Base-by-base conservation (phyloP, 495 filamentous ascomycete species). In the Cryomyces minteri region DNA sequence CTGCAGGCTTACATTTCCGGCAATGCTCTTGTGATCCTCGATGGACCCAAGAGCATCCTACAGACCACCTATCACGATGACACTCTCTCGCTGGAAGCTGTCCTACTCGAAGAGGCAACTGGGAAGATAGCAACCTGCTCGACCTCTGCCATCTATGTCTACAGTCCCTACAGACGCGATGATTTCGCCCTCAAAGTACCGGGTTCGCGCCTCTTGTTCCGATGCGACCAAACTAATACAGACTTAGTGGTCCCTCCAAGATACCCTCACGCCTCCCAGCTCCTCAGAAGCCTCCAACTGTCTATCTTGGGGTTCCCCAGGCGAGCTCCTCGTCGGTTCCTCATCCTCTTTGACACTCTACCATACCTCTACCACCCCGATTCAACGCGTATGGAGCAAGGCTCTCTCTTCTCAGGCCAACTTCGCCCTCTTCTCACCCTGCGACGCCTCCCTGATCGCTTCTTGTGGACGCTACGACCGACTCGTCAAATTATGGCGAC, bases 1-100 rank as follows among this genome's bases (percentile, higher is more conserved):
- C n/a, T 43, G 37, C 46, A 93, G 85, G 74, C 74, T 50, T 96
- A 95, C 61, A 82, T 95, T 45, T 88, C 83, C 47, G 88, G 88
- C 49, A 83, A 80, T 62, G 81, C 84, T 44, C 70, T 95, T 48
- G 71, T 87, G 40, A 79, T 95, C 56, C 79, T 96, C 56, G 70
- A 71, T 59, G 77, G 75, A 38, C 76, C 84, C 48, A 68, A 82
- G 55, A 68, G 73, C 45, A 71, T 93, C 53, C 67, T 94, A 32
- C 88, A 96, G 63, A 95, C 88, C 0, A 83, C 87, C 48, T 94
- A 94, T 65, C 74, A 87, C 56, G 79, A 90, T 51, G 79, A 87
- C 58, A 70, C 75, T 34, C 66, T 73, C 5, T 64, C 65, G 5
- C 72, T 96, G 34, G 72, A 84, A 34, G 77, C 82, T 11, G 72